Evolutionary conservation across 2,329 filamentous ascomycete genomes (phyloP).

Genomic region (Trichothecium roseum): DNA sequence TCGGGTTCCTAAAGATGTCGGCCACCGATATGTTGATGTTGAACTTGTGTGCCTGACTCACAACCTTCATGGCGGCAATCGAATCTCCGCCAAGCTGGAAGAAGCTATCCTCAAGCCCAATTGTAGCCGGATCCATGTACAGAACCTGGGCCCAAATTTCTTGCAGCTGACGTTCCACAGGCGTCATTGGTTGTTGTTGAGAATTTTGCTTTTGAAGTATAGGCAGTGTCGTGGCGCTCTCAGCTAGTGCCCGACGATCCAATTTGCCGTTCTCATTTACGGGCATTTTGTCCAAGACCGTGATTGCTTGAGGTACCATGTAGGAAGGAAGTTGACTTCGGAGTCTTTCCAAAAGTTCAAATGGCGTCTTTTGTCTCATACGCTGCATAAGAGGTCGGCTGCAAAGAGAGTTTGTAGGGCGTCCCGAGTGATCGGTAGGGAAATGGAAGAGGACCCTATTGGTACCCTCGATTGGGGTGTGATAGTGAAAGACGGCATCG

Average conservation of each 20-base stretch:
- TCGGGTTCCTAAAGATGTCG: slow-evolving; percentile 6
- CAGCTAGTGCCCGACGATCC: slow-evolving; percentile 1
- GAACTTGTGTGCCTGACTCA: slow-evolving; percentile 4
- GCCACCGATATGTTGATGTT: slow-evolving; percentile 5
- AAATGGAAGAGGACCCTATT: slow-evolving; percentile 11
- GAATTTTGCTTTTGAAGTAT: slow-evolving; percentile 33
- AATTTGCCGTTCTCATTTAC: slow-evolving; percentile 9
- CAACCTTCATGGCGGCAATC: slow-evolving; percentile 34
- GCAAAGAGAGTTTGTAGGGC: slow-evolving; percentile 2
- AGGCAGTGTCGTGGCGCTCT: slow-evolving; percentile 24
- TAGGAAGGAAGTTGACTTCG: slow-evolving; percentile 7
- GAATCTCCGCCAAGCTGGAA: slow-evolving; percentile 32
- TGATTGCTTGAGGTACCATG: slow-evolving; percentile 7
- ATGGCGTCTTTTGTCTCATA: slow-evolving; percentile 1
- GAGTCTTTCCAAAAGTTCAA: slow-evolving; percentile 2
- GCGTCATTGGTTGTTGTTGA: slow-evolving; percentile 1
- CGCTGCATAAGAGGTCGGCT: slow-evolving; percentile 9
- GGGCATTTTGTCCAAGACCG: slow-evolving; percentile 7
- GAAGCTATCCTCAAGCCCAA: slow-evolving; percentile 23
- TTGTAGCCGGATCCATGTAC: slow-evolving; percentile 13
- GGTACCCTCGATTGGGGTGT: slow-evolving; percentile 8
- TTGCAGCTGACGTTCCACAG: not conserved
- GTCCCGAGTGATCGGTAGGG: slow-evolving; percentile 9
- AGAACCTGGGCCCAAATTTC: slow-evolving; percentile 18
- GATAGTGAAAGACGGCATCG: slow-evolving; percentile 21